A percentile compares a stretch with the other conserved stretches of the same genome.
Conservation (phyloP, 805 yeast species). For the Candida mattraensis region DNA sequence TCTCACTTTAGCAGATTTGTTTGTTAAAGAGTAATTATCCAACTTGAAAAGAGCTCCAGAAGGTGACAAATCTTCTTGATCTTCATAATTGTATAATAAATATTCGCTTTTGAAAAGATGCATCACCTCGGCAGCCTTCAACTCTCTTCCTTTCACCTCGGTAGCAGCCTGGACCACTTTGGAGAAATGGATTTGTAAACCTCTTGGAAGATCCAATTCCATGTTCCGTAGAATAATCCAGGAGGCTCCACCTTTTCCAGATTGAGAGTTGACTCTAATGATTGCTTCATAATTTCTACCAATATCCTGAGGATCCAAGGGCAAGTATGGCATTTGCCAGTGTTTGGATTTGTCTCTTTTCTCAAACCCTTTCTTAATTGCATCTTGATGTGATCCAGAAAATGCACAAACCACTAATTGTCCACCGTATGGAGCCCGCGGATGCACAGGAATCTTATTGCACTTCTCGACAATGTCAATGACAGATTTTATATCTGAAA, state of each 20-base stretch:
- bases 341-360: slow-evolving; percentile 37
- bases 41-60: slow-evolving; percentile 25
- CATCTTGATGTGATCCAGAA: slow-evolving; percentile 52
- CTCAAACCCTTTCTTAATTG: slow-evolving; percentile 38
- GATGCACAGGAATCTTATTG: slow-evolving; percentile 71
- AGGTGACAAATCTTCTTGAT: slow-evolving; percentile 21
- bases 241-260: slow-evolving; percentile 88
- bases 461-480: slow-evolving; percentile 73
- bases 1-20: slow-evolving; percentile 41
- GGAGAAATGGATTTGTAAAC: slow-evolving; percentile 75
- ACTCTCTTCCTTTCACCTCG: slow-evolving; percentile 70
- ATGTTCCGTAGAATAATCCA: slow-evolving; percentile 78
- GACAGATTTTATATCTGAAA: slow-evolving; percentile 63
- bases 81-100: slow-evolving; percentile 37
- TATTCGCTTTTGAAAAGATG: slow-evolving; percentile 64
- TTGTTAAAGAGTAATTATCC: slow-evolving; percentile 27
- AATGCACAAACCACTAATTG: slow-evolving; percentile 77
- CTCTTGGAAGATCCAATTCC: slow-evolving; percentile 80
- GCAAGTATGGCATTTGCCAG: slow-evolving; percentile 81
- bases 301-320: slow-evolving; percentile 80
- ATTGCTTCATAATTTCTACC: slow-evolving; percentile 93
- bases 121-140: slow-evolving; percentile 62
- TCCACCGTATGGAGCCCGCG: slow-evolving; percentile 82
- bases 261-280: slow-evolving; percentile 82
- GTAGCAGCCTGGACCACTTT: slow-evolving; percentile 68